phyloP scores from a whole-genome alignment of 78 protist genomes.

The Dictyostelium firmibasis region DNA sequence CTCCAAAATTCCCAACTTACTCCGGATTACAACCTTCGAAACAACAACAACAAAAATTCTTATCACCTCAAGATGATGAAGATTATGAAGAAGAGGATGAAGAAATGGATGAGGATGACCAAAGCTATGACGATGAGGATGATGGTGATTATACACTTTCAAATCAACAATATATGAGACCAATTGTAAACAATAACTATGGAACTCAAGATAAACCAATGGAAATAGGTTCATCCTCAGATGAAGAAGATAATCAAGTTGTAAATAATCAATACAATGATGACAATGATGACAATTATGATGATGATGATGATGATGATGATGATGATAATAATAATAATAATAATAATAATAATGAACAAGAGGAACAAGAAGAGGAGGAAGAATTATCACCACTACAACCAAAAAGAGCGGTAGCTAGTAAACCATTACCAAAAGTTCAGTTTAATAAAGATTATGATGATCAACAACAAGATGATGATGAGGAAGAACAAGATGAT shows the following conservation, averaged over 20 bases:
- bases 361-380: not conserved
- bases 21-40: not conserved
- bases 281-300: not conserved
- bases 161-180: not conserved
- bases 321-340: not conserved
- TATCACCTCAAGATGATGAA: not conserved
- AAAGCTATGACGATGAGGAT: not conserved
- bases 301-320: not conserved
- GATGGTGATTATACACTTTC: not conserved
- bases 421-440: not conserved
- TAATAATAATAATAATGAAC: not conserved
- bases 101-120: not conserved
- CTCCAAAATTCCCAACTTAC: not conserved
- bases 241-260: not conserved
- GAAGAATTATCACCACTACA: not conserved
- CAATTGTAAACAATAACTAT: not conserved
- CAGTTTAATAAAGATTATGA: not conserved
- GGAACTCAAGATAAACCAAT: constrained; percentile 36
- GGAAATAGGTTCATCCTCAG: constrained; percentile 11
- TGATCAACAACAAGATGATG: no score
- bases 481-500: not conserved
- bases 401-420: not conserved
- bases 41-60: constrained; percentile 1
- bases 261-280: not conserved
- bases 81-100: not conserved